Base-by-base conservation (phyloP, 129 eudicot species). In the Helichrysum umbraculigerum region DNA sequence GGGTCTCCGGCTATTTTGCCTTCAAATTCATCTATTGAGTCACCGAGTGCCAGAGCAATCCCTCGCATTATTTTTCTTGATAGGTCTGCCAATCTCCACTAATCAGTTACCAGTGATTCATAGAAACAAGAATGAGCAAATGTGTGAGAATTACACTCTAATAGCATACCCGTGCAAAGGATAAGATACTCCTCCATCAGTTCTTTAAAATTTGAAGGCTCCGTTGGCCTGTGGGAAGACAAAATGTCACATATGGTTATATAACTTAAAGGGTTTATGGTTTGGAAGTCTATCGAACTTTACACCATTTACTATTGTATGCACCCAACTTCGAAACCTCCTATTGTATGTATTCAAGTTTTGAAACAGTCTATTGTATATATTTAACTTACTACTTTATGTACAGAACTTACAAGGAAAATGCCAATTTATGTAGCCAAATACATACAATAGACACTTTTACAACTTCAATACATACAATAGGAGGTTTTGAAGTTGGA, bases 1-100 rank as follows among this genome's bases (percentile, higher is more conserved):
- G 98, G 97, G 78, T 91, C 96, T 19, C 97, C 98, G 10, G 97
- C 97, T 59, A 63, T 87, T 66, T 84, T 78, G n/a, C 91, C 97
- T 87, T 94, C 98, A 32, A 94, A 87, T 77, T 79, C 89, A 82
- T 88, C 88, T 37, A 79, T 60, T n/a, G 88, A 77, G 29, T 81
- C 91, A 81, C 98, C 93, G 56, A 94, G 83, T 50, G 96, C 98
- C 37, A 94, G 75, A 74, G 91, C 98, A 22, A 94, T 91, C 42
- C 98, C 98, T 39, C 92, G 76, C 93, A 94, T 84, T 73, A 94
- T 94, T 80, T 88, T 94, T 68, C 90, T 84, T 12, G 93, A 91
- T 73, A 94, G 84, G 8, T 89, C 98, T 94, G 77, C 51, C 76
- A 32, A 21, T 41, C 63, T 10, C 42, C 51, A 70, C 25, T 2